Evolutionary conservation across 306 rosid genomes (phyloP).

Genomic region (Erythrophleum fordii): DNA sequence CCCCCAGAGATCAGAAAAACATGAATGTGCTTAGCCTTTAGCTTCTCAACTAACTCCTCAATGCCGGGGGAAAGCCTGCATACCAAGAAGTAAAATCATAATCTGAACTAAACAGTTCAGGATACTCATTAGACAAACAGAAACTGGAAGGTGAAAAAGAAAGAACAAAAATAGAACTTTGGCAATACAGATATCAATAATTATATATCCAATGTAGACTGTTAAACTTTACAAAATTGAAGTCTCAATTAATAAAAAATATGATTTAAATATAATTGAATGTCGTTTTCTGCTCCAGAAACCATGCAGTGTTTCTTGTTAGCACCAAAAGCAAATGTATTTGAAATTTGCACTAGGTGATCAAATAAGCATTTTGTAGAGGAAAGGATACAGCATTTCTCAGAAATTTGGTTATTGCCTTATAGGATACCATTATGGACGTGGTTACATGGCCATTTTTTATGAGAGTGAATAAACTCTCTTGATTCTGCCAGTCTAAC

Average conservation of each 20-base stretch:
- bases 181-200: constrained; percentile 14
- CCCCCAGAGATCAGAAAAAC: constrained; percentile 95
- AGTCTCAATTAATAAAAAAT: constrained; percentile 1
- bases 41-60: constrained; percentile 69
- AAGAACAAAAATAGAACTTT: constrained; percentile 3
- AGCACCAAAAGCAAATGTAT: neutral
- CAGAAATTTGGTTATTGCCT: constrained; percentile 20
- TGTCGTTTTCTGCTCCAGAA: constrained; percentile 2
- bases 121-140: constrained; percentile 5
- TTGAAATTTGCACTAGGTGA: neutral
- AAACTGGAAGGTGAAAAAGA: constrained; percentile 12
- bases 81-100: constrained; percentile 30
- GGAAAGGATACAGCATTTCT: neutral
- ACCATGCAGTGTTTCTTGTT: constrained; percentile 12
- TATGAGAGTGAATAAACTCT: neutral
- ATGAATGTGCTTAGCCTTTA: constrained; percentile 58
- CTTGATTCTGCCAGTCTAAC: neutral
- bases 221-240: neutral
- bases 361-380: neutral
- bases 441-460: neutral
- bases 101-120: constrained; percentile 25
- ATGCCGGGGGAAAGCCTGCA: constrained; percentile 94
- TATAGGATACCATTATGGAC: neutral
- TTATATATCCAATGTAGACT: neutral
- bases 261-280: neutral